phyloP scores from a whole-genome alignment of 169 alveolate species.

The Plasmodium gallinaceum region DNA sequence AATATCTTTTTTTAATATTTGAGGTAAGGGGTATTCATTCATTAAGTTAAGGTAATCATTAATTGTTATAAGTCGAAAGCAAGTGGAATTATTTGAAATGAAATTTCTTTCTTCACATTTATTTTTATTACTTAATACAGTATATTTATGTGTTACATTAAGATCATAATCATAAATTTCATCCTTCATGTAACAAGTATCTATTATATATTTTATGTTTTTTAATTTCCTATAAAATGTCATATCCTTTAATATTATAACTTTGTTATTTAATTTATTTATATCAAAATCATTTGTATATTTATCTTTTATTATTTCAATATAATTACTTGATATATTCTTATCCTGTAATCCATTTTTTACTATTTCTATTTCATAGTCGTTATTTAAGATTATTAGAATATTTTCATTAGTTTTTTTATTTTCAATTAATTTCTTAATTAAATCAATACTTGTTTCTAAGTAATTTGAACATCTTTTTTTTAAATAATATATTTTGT shows the following conservation, averaged over 20 bases:
- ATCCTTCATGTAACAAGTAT: slow-evolving; percentile 67
- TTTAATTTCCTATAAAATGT: slow-evolving; percentile 22
- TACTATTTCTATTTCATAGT: slow-evolving; percentile 59
- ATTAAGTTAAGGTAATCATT: slow-evolving; percentile 46
- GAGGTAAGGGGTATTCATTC: slow-evolving; percentile 45
- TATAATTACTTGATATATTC: slow-evolving; percentile 17
- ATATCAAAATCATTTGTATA: slow-evolving; percentile 7
- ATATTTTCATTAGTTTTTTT: slow-evolving; percentile 42
- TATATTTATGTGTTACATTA: slow-evolving; percentile 49
- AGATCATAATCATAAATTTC: slow-evolving; percentile 61
- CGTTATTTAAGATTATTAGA: slow-evolving; percentile 68
- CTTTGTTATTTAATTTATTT: slow-evolving; percentile 36
- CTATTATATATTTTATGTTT: slow-evolving; percentile 67
- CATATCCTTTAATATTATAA: slow-evolving; percentile 35
- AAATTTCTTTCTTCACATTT: slow-evolving; percentile 70
- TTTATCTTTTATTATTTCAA: slow-evolving; percentile 29
- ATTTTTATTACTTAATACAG: slow-evolving; percentile 53
- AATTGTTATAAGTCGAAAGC: slow-evolving; percentile 55
- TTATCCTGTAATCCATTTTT: slow-evolving; percentile 33
- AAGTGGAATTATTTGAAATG: slow-evolving; percentile 22
- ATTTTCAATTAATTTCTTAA: slow-evolving; percentile 34
- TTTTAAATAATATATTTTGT: slow-evolving; percentile 50
- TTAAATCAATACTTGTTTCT: slow-evolving; percentile 38
- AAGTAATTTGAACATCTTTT: slow-evolving; percentile 65
- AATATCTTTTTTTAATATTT: slow-evolving; percentile 72